phyloP scores from a whole-genome alignment of 2,329 filamentous ascomycete genomes.

The Pseudogymnoascus sp. region DNA sequence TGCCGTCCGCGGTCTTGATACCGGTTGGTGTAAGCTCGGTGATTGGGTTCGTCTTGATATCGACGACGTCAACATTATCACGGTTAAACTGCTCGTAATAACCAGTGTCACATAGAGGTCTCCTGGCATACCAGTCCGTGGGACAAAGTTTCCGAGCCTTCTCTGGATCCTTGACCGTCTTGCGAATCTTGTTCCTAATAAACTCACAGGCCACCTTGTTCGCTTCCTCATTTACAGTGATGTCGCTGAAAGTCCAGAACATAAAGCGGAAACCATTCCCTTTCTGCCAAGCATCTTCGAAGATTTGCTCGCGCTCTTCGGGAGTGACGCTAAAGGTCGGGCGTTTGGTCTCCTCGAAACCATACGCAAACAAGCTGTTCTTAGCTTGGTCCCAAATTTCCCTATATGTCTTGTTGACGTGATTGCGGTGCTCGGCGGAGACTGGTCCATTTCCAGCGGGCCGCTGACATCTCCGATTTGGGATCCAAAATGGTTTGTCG shows the following conservation, averaged over 20 bases:
- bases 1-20: constrained; percentile 22
- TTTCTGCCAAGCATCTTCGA: constrained; percentile 26
- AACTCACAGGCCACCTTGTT: constrained; percentile 34
- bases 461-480: no score
- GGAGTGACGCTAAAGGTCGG: constrained; percentile 21
- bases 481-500: no score
- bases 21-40: constrained; percentile 21
- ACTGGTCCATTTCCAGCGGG: constrained; percentile 23
- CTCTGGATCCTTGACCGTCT: constrained; percentile 27
- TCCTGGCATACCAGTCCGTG: constrained; percentile 15
- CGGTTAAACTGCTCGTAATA: constrained; percentile 27
- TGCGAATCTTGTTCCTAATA: constrained; percentile 28
- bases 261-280: constrained; percentile 32
- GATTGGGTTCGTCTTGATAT: constrained; percentile 26
- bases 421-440: constrained; percentile 21
- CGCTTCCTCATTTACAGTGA: constrained; percentile 29
- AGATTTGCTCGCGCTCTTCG: constrained; percentile 24
- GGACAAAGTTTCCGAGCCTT: constrained; percentile 25
- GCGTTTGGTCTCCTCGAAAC: constrained; percentile 24
- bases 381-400: constrained; percentile 27
- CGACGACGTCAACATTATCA: constrained; percentile 25
- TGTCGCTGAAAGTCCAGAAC: constrained; percentile 32
- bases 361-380: constrained; percentile 27
- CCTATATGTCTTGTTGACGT: constrained; percentile 29
- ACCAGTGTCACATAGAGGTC: constrained; percentile 21